Conservation (phyloP, 1,284 basidiomycete genomes). For the Somion occarium region DNA sequence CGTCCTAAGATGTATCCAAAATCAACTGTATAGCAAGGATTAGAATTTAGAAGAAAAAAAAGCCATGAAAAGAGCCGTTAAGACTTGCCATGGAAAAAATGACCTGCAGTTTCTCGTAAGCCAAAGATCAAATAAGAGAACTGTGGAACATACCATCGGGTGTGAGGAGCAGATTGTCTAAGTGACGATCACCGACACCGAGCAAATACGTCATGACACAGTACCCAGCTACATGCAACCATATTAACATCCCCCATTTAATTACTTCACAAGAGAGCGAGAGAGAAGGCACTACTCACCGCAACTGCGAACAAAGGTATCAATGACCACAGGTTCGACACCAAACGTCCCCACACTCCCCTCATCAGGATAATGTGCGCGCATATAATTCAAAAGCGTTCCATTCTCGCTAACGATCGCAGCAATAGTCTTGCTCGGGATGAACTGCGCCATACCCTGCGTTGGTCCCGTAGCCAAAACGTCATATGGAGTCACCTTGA, state of each 20-base stretch:
- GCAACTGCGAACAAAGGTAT: constrained; percentile 96
- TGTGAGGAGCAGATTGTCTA: constrained; percentile 92
- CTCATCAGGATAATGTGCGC: constrained; percentile 84
- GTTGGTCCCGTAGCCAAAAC: constrained; percentile 90
- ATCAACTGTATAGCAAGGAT: constrained; percentile 60
- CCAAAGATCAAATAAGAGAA: no score
- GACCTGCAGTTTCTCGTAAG: constrained; percentile 36
- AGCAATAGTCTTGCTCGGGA: constrained; percentile 93
- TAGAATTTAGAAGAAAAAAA: constrained; percentile 2
- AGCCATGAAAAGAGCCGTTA: not conserved
- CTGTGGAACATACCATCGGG: constrained; percentile 72
- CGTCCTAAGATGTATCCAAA: constrained; percentile 98
- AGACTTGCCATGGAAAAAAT: constrained; percentile 78
- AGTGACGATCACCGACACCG: constrained; percentile 95
- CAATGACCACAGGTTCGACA: constrained; percentile 88
- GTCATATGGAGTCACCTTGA: constrained; percentile 90
- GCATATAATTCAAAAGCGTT: constrained; percentile 86
- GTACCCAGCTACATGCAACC: constrained; percentile 73
- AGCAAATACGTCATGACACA: constrained; percentile 97
- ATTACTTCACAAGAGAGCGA: not conserved
- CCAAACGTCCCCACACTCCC: constrained; percentile 91
- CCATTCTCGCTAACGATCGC: constrained; percentile 91
- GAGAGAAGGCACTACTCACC: constrained; percentile 67
- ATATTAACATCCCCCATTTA: constrained; percentile 2
- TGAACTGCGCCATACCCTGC: constrained; percentile 96